phyloP scores from a whole-genome alignment of 225 moss, liverwort and hornwort genomes.

The Antitrichia curtipendula region DNA sequence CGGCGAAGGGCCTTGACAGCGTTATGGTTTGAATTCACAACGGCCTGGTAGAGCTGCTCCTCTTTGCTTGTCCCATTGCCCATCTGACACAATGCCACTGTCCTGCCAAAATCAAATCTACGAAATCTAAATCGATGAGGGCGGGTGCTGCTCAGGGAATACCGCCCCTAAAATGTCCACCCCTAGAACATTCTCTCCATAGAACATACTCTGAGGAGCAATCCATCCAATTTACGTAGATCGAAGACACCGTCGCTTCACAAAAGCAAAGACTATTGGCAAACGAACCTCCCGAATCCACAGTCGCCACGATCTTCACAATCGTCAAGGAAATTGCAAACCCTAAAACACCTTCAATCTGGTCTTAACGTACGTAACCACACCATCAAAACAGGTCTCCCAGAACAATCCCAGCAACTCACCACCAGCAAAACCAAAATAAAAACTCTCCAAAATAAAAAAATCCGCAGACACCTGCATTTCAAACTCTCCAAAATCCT shows the following conservation, averaged over 20 bases:
- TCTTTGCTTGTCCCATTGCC: conserved; percentile 74
- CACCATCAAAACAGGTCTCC: not conserved
- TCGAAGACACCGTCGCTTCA: not conserved
- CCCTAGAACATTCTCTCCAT: not conserved
- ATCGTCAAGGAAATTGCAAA: not conserved
- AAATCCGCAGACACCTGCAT: not conserved
- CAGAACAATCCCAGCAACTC: not conserved
- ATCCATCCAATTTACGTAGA: not conserved
- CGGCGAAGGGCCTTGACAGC: conserved; percentile 72
- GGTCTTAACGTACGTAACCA: not conserved
- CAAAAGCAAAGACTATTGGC: not conserved
- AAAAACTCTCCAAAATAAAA: not conserved
- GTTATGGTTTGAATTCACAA: conserved; percentile 59
- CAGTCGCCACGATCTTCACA: not conserved
- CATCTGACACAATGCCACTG: conserved; percentile 21
- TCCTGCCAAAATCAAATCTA: not conserved
- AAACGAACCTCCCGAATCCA: not conserved
- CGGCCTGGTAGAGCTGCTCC: conserved; percentile 84
- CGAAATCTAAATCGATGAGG: not conserved
- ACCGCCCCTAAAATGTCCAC: not conserved
- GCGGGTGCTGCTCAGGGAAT: not conserved
- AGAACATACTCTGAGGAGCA: not conserved
- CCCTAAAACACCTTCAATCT: not conserved
- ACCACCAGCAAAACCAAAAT: not conserved
- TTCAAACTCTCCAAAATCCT: not conserved